phyloP scores from a whole-genome alignment of 352 stramenopile species.

The Phytopythium chamaehyphon region DNA sequence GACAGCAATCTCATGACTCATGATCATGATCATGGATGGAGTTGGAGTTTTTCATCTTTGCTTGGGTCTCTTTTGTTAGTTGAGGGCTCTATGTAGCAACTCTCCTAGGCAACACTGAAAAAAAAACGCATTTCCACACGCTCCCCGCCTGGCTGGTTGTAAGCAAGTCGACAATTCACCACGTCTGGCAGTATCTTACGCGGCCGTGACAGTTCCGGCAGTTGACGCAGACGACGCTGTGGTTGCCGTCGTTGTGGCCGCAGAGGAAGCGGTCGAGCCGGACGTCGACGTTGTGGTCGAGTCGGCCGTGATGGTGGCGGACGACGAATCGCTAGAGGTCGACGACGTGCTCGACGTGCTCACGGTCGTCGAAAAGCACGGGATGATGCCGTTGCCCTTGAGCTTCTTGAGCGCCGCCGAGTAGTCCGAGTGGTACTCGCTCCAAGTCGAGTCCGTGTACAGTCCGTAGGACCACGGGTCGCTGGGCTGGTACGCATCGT shows the following conservation, averaged over 20 bases:
- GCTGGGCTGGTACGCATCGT: slow-evolving; percentile 60
- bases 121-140: too few species aligned
- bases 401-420: slow-evolving; percentile 49
- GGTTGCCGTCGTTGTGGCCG: slow-evolving; percentile 21
- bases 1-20: too few species aligned
- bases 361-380: slow-evolving; percentile 52
- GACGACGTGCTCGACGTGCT: slow-evolving; percentile 21
- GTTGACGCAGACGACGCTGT: slow-evolving; percentile 10
- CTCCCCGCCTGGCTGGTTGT: too few species aligned
- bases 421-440: slow-evolving; percentile 71
- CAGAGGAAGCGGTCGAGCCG: slow-evolving; percentile 7
- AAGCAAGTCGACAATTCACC: too few species aligned
- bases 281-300: slow-evolving; percentile 17
- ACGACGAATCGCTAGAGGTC: slow-evolving; percentile 12
- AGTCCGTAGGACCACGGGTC: slow-evolving; percentile 67
- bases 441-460: slow-evolving; percentile 64
- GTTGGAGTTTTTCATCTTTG: background rate
- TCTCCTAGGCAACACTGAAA: too few species aligned
- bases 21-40: too few species aligned
- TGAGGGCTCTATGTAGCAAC: too few species aligned
- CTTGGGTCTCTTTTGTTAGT: slow-evolving; percentile 22
- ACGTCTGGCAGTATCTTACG: too few species aligned
- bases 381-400: slow-evolving; percentile 70
- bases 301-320: slow-evolving; percentile 16
- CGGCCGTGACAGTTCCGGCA: slow-evolving; percentile 11